Evolutionary conservation across 179 eudicot genomes (phyloP).

Genomic region (Heliamphora ciliata): DNA sequence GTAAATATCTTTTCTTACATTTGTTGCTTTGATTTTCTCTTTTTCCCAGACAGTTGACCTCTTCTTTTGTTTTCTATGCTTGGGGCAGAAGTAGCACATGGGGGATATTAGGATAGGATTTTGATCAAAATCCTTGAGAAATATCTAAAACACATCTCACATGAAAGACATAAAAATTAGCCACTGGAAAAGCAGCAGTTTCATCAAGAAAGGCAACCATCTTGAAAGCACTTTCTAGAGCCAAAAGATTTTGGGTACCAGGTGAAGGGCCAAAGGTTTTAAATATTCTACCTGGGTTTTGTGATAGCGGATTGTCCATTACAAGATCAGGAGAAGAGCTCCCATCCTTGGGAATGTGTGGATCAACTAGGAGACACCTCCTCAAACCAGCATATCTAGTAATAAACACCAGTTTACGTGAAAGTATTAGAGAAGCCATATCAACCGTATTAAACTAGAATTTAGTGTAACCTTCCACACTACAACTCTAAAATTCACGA

Average conservation of each 20-base stretch:
- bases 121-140: not conserved
- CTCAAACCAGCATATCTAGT: constrained; percentile 76
- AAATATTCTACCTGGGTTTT: constrained; percentile 64
- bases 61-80: not conserved
- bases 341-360: constrained; percentile 55
- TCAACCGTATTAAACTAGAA: not conserved
- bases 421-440: constrained; percentile 3
- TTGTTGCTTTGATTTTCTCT: too few species aligned
- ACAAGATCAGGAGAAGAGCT: constrained; percentile 52
- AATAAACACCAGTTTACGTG: constrained; percentile 13
- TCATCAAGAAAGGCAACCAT: not conserved
- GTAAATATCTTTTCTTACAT: not conserved
- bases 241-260: not conserved
- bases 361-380: constrained; percentile 69
- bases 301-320: constrained; percentile 87
- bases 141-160: not conserved
- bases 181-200: not conserved
- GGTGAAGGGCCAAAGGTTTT: not conserved
- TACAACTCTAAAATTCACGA: not conserved
- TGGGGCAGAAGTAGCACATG: too few species aligned
- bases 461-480: not conserved
- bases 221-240: too few species aligned
- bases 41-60: too few species aligned
- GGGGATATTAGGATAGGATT: too few species aligned
- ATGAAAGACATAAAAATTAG: not conserved